phyloP scores from a whole-genome alignment of 2,329 filamentous ascomycete genomes.

The Westerdykella ornata region DNA sequence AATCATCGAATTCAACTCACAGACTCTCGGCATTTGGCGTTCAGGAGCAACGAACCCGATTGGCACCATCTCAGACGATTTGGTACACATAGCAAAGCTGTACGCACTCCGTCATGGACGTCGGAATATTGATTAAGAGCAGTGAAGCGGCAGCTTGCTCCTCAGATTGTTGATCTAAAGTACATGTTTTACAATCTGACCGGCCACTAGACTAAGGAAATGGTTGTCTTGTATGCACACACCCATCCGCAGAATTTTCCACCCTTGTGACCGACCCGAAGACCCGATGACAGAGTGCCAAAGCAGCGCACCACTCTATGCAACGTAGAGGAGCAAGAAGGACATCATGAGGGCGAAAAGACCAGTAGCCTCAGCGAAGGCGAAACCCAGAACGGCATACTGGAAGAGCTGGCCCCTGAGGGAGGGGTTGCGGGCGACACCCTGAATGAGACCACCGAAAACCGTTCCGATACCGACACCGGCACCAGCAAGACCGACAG shows the following conservation, averaged over 20 bases:
- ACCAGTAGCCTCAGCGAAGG: conserved; percentile 86
- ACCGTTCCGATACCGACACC: conserved; percentile 95
- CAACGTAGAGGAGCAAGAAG: conserved; percentile 40
- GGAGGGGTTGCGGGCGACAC: conserved; percentile 88
- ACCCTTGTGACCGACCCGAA: conserved; percentile 31
- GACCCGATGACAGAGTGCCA: conserved; percentile 31
- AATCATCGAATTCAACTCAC: conserved; percentile 9
- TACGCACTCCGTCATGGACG: conserved; percentile 13
- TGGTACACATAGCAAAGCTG: background rate
- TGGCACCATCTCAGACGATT: conserved; percentile 13
- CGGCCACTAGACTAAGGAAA: conserved; percentile 36
- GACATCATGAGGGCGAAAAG: conserved; percentile 51
- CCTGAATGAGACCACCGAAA: conserved; percentile 82
- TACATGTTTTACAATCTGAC: conserved; percentile 42
- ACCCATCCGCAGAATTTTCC: conserved; percentile 36
- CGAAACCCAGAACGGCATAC: conserved; percentile 92
- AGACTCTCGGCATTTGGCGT: conserved; percentile 15
- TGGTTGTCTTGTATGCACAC: conserved; percentile 37
- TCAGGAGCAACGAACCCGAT: conserved; percentile 22
- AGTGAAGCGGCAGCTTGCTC: conserved; percentile 37
- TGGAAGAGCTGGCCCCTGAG: conserved; percentile 94
- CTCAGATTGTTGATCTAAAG: conserved; percentile 40
- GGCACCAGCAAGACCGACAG: conserved; percentile 86
- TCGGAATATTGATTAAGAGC: conserved; percentile 24
- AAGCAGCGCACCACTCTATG: conserved; percentile 34